Conservation (phyloP, 1,139 yeast genomes). For the Spencermartinsiella ligniputridi region DNA sequence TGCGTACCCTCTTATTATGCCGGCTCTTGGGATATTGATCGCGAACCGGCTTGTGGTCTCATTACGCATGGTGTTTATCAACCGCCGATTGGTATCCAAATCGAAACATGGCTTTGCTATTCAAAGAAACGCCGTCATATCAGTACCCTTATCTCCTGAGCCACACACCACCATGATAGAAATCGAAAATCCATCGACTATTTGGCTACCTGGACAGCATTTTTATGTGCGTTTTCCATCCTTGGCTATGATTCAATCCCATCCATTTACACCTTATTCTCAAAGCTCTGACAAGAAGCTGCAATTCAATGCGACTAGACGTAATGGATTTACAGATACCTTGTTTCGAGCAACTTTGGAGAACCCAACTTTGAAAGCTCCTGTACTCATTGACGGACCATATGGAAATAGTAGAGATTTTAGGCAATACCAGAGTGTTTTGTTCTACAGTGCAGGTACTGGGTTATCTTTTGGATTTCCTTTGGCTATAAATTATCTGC, state of each 20-base stretch:
- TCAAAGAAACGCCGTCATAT: slow-evolving; percentile 1
- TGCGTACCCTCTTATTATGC: slow-evolving; percentile 14
- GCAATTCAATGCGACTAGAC: slow-evolving; percentile 10
- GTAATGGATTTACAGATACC: slow-evolving; percentile 14
- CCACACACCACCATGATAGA: slow-evolving; percentile 6
- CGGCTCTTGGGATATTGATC: slow-evolving; percentile 14
- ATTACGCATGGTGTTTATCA: slow-evolving; percentile 6
- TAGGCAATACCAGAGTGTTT: slow-evolving; percentile 13
- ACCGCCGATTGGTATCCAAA: slow-evolving; percentile 8
- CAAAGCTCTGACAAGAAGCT: slow-evolving; percentile 11
- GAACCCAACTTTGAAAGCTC: slow-evolving; percentile 5
- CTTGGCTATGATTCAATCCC: slow-evolving; percentile 11
- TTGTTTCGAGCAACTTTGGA: slow-evolving; percentile 5
- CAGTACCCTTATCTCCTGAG: background rate
- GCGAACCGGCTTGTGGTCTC: slow-evolving; percentile 11
- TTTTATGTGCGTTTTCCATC: slow-evolving; percentile 14
- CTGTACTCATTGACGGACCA: slow-evolving; percentile 17
- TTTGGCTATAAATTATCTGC: slow-evolving; percentile 13
- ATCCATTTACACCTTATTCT: slow-evolving; percentile 17
- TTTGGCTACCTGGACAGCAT: slow-evolving; percentile 19
- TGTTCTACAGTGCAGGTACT: slow-evolving; percentile 16
- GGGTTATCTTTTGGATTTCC: slow-evolving; percentile 17
- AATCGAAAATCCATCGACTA: slow-evolving; percentile 8
- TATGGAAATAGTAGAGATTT: slow-evolving; percentile 14
- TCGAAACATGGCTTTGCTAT: slow-evolving; percentile 1